These are phyloP conservation scores for Dentipellis fragilis DNA, from an alignment of 768 basidiomycete species.

Conservation along the genomic window DNA sequence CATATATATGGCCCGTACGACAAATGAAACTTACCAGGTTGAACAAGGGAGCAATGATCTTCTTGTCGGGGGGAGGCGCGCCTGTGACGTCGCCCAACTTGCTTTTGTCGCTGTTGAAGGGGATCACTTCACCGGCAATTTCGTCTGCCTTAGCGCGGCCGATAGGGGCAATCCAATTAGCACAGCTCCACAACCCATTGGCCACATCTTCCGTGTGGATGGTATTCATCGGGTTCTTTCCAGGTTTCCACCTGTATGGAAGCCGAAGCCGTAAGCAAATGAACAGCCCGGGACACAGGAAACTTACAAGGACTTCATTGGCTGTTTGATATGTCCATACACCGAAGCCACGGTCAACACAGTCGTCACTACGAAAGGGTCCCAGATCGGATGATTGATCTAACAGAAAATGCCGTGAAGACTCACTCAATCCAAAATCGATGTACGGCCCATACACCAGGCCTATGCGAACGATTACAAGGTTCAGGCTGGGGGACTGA, in stretches of 20 bases:
- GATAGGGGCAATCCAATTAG: slow-evolving; percentile 59
- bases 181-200: slow-evolving; percentile 67
- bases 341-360: slow-evolving; percentile 69
- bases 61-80: slow-evolving; percentile 43
- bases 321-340: slow-evolving; percentile 74
- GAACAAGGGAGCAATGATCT: slow-evolving; percentile 68
- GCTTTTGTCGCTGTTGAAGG: slow-evolving; percentile 62
- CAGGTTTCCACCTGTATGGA: slow-evolving; percentile 60
- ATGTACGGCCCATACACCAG: slow-evolving; percentile 78
- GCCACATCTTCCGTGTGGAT: slow-evolving; percentile 74
- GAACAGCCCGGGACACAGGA: background rate
- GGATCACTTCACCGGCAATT: slow-evolving; percentile 56
- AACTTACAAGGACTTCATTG: slow-evolving; percentile 75
- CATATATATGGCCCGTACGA: background rate
- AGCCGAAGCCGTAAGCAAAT: background rate
- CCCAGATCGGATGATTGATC: background rate
- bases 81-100: slow-evolving; percentile 57
- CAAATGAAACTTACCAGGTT: slow-evolving; percentile 46
- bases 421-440: slow-evolving; percentile 39
- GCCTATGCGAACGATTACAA: slow-evolving; percentile 68
- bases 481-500: slow-evolving; percentile 47
- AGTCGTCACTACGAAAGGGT: slow-evolving; percentile 40
- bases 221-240: slow-evolving; percentile 65
- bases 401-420: background rate
- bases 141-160: slow-evolving; percentile 57